Percentiles rank a stretch among this genome's conserved stretches.
phyloP scores from a whole-genome alignment of 2,329 filamentous ascomycete genomes.

The Lachnellula suecica region DNA sequence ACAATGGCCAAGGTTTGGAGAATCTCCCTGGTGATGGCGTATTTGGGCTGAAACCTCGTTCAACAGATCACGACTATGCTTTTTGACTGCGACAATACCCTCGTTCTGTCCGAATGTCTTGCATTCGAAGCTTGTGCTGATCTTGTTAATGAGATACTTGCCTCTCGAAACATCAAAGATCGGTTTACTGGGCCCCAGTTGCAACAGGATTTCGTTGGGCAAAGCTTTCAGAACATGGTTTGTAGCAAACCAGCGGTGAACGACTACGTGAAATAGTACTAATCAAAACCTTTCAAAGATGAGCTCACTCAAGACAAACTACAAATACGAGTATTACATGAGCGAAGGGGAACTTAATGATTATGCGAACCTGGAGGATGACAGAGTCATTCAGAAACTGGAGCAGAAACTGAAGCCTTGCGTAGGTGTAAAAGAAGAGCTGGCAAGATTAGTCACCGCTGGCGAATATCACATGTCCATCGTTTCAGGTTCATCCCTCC shows the following conservation, averaged over 20 bases:
- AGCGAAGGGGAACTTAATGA: conserved; percentile 64
- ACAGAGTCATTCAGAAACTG: conserved; percentile 80
- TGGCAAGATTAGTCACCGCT: conserved; percentile 61
- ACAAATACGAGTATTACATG: conserved; percentile 65
- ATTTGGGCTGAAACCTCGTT: too few relatives aligned
- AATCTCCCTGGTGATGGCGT: too few relatives aligned
- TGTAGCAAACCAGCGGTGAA: too few relatives aligned
- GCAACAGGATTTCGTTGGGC: conserved; percentile 84
- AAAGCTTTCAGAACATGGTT: conserved; percentile 86
- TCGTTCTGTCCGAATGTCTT: conserved; percentile 86
- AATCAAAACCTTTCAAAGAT: conserved; percentile 47
- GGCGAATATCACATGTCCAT: conserved; percentile 74
- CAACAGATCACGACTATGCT: conserved; percentile 68
- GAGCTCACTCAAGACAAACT: conserved; percentile 69
- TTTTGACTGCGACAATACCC: conserved; percentile 86
- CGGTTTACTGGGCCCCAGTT: conserved; percentile 78
- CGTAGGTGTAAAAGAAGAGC: conserved; percentile 63
- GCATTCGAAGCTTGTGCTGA: conserved; percentile 90
- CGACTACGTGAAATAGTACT: neutral
- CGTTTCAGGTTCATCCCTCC: conserved; percentile 77
- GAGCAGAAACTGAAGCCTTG: conserved; percentile 67
- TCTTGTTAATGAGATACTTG: conserved; percentile 83
- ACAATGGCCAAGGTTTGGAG: too few relatives aligned
- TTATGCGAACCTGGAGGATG: conserved; percentile 77
- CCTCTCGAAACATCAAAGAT: conserved; percentile 58